Percentiles rank a stretch among this genome's conserved stretches.
These are phyloP conservation scores for Cladosporium halotolerans DNA, from an alignment of 2,329 filamentous ascomycete species.

Conservation along the genomic window DNA sequence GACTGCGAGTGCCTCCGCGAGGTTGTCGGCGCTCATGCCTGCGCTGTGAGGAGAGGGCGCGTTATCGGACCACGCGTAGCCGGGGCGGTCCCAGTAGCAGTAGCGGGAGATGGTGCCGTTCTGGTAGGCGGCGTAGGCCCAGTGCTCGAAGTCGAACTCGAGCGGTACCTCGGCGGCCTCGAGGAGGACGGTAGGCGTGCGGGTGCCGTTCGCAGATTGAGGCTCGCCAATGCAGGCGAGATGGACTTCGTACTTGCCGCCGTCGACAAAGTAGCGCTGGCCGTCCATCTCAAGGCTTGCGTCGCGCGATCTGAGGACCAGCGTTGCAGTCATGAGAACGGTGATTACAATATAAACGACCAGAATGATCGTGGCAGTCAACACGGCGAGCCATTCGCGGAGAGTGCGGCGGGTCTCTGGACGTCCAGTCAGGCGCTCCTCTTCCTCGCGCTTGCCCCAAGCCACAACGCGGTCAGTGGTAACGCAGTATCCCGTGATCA, in stretches of 20 bases:
- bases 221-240: slow-evolving; percentile 74
- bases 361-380: slow-evolving; percentile 67
- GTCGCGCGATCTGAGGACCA: slow-evolving; percentile 76
- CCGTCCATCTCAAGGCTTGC: slow-evolving; percentile 68
- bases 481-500: slow-evolving; percentile 75
- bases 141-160: slow-evolving; percentile 71
- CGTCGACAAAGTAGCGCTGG: slow-evolving; percentile 71
- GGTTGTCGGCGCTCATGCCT: slow-evolving; percentile 81
- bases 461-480: slow-evolving; percentile 73
- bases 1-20: slow-evolving; percentile 76
- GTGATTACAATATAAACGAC: slow-evolving; percentile 61
- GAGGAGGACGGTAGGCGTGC: slow-evolving; percentile 72
- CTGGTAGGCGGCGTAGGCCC: slow-evolving; percentile 67
- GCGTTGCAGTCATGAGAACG: slow-evolving; percentile 69
- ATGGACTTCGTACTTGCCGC: slow-evolving; percentile 79
- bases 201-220: slow-evolving; percentile 46
- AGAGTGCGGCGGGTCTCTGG: slow-evolving; percentile 77
- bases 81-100: slow-evolving; percentile 93
- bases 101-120: slow-evolving; percentile 82
- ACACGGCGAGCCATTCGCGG: slow-evolving; percentile 75
- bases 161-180: slow-evolving; percentile 77
- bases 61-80: slow-evolving; percentile 82
- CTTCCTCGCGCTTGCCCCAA: slow-evolving; percentile 89
- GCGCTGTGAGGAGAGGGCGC: slow-evolving; percentile 89
- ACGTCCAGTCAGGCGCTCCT: slow-evolving; percentile 84